Percentiles rank a stretch among this genome's conserved stretches.
Evolutionary conservation across 257 asterid genomes (phyloP).

Genomic region (Euphrasia confusa): DNA sequence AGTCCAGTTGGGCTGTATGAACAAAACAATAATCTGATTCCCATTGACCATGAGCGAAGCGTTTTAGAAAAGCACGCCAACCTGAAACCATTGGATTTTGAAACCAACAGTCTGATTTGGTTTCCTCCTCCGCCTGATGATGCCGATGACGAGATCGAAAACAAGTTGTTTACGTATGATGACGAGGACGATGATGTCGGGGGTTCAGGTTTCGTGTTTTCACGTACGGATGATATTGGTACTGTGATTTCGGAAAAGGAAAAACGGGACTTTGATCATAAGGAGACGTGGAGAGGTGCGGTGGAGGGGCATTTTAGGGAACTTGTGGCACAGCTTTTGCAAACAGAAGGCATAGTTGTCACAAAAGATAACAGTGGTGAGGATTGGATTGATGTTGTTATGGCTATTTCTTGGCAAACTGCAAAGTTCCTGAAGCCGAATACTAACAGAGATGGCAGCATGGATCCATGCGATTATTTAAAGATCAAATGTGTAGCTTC

Average conservation of each 20-base stretch:
- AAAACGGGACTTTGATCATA: conserved; percentile 39
- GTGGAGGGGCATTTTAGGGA: conserved; percentile 85
- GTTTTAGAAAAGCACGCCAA: conserved; percentile 52
- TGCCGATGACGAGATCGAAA: conserved; percentile 47
- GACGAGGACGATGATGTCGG: conserved; percentile 84
- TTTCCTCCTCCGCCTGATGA: conserved; percentile 81
- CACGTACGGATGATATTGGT: conserved; percentile 37
- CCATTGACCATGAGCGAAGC: conserved; percentile 49
- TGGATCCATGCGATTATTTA: conserved; percentile 91
- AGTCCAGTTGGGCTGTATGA: conserved; percentile 50
- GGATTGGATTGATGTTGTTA: conserved; percentile 75
- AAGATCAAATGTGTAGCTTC: conserved; percentile 93
- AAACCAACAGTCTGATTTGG: conserved; percentile 67
- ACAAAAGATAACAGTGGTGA: conserved; percentile 40
- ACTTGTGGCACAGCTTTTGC: conserved; percentile 81
- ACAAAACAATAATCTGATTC: conserved; percentile 40
- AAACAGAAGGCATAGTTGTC: conserved; percentile 49
- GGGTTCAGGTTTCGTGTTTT: conserved; percentile 37
- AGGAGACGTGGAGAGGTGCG: conserved; percentile 52
- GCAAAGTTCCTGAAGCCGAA: conserved; percentile 87
- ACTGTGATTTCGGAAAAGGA: conserved; percentile 36
- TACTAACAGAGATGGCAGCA: conserved; percentile 94
- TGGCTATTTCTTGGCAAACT: conserved; percentile 75
- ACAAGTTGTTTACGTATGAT: conserved; percentile 54
- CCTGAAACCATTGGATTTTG: conserved; percentile 57